Conservation (phyloP, 148 eudicot genomes). For the Rhododendron ferrugineum region DNA sequence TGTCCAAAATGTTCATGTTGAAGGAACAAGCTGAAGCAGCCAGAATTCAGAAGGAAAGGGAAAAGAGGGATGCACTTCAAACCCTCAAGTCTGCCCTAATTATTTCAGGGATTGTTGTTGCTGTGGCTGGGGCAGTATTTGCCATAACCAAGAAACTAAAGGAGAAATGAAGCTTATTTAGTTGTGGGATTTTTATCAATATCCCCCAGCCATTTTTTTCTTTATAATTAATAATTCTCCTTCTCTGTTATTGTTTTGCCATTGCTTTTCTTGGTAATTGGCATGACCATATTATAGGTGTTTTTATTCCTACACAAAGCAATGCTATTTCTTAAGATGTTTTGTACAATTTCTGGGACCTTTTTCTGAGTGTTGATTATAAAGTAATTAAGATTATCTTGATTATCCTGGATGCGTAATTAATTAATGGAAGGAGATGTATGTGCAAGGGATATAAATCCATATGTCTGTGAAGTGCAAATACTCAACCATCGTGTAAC, state of each 20-base stretch:
- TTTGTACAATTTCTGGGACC: neutral
- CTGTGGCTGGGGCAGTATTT: constrained; percentile 53
- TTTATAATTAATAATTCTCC: neutral
- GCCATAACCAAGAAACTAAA: constrained; percentile 45
- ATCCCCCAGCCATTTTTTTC: neutral
- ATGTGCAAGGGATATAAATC: neutral
- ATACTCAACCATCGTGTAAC: neutral
- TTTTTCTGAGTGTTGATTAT: neutral
- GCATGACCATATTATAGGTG: neutral
- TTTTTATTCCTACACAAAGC: neutral
- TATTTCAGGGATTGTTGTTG: constrained; percentile 56
- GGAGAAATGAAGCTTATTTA: constrained; percentile 30
- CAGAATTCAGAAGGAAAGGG: constrained; percentile 23
- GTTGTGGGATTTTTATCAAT: neutral
- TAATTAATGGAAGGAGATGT: neutral
- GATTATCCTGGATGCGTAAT: neutral
- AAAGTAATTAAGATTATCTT: neutral
- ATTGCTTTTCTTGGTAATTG: neutral
- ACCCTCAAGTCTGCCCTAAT: constrained; percentile 46
- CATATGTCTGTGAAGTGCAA: neutral
- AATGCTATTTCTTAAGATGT: neutral
- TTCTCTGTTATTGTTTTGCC: neutral
- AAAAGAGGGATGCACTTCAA: constrained; percentile 39
- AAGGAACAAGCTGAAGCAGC: constrained; percentile 26
- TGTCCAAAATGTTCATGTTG: neutral